A percentile compares a stretch with the other conserved stretches of the same genome.
Conservation (phyloP, 768 basidiomycete genomes). For the Auricularia sp. region DNA sequence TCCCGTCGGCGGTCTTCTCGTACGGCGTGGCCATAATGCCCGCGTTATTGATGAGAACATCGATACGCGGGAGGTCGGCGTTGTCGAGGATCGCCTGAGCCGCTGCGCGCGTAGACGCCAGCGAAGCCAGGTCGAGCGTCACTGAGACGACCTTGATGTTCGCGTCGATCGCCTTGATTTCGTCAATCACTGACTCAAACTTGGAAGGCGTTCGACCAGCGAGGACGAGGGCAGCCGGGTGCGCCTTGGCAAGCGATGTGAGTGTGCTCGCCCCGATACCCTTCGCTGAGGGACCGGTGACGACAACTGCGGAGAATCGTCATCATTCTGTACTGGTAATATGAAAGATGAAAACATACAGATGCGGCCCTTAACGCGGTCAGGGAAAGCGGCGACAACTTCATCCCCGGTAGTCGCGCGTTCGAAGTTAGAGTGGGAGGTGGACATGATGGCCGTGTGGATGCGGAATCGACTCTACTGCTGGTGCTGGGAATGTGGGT, state of each 20-base stretch:
- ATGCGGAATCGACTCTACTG: not conserved
- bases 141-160: not conserved
- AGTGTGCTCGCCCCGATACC: not conserved
- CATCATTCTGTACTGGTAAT: not conserved
- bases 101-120: conserved; percentile 2
- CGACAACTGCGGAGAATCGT: not conserved
- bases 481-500: not conserved
- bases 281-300: not conserved
- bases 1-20: not conserved
- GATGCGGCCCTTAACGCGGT: not conserved
- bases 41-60: conserved; percentile 7
- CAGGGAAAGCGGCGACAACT: not conserved
- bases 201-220: not conserved
- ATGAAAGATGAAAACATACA: not conserved
- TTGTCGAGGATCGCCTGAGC: conserved; percentile 3
- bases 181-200: conserved; percentile 45
- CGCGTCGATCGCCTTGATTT: conserved; percentile 43
- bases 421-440: not conserved
- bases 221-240: not conserved
- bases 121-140: conserved; percentile 1
- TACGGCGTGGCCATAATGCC: not conserved
- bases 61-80: conserved; percentile 4
- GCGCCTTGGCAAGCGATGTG: not conserved
- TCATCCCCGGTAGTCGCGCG: not conserved
- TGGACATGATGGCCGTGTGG: not conserved